Percentiles rank a stretch among this genome's conserved stretches.
phyloP scores from a whole-genome alignment of 202 grass and related monocot species.

The Saccharum hybrid region DNA sequence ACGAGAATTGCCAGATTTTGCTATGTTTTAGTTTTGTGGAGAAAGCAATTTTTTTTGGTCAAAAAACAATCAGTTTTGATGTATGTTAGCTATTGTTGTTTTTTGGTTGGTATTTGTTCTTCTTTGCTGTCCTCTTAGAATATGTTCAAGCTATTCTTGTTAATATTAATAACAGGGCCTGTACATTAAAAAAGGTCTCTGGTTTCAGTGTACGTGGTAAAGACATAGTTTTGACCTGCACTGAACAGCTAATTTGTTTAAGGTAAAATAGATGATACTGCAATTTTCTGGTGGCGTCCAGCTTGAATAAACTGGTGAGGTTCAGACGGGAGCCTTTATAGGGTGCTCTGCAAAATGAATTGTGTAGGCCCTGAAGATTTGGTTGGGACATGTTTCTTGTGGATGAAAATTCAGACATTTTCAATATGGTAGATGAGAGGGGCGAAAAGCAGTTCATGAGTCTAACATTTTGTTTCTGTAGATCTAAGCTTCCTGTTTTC shows the following conservation, averaged over 20 bases:
- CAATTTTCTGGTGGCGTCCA: not conserved
- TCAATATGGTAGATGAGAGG: constrained; percentile 6
- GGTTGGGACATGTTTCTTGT: not conserved
- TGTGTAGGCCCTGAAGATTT: constrained; percentile 3
- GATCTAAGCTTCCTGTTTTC: constrained; percentile 8
- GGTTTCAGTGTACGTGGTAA: not conserved
- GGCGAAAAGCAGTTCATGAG: not conserved
- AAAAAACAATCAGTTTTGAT: not conserved
- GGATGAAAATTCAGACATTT: not conserved
- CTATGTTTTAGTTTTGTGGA: not conserved
- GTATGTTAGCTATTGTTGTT: not conserved
- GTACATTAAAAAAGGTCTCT: not conserved
- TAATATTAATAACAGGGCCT: not conserved
- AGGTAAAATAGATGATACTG: not conserved
- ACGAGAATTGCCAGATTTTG: constrained; percentile 18
- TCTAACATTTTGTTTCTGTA: not conserved
- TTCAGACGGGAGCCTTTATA: not conserved
- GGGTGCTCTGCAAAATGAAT: not conserved
- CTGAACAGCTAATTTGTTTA: constrained; percentile 11
- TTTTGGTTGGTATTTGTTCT: constrained; percentile 9
- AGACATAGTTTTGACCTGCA: not conserved
- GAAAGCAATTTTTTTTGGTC: not conserved
- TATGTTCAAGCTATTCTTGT: not conserved
- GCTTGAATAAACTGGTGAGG: not conserved
- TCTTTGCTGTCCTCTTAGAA: not conserved